Evolutionary conservation across 208 protist species (phyloP).

Genomic region (Trypanosoma melophagium): DNA sequence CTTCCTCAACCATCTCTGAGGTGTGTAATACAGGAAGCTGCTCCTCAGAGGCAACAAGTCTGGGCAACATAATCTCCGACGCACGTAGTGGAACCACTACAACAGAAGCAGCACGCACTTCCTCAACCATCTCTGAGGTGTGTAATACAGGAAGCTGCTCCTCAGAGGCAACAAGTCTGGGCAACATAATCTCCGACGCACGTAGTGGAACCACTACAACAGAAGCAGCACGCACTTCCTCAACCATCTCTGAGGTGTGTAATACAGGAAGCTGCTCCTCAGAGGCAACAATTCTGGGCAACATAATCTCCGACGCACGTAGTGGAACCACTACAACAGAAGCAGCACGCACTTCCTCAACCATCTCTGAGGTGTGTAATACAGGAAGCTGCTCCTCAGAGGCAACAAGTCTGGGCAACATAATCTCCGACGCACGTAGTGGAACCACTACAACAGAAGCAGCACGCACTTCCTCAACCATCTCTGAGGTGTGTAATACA

Average conservation of each 20-base stretch:
- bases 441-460: neutral
- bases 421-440: neutral
- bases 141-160: neutral
- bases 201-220: neutral
- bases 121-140: neutral
- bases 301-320: neutral
- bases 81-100: neutral
- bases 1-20: neutral
- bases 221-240: neutral
- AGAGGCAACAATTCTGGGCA: neutral
- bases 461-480: neutral
- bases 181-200: neutral
- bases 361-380: neutral
- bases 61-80: neutral
- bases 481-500: neutral
- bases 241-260: neutral
- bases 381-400: neutral
- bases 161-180: conserved; percentile 2
- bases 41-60: conserved; percentile 3
- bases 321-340: neutral
- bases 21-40: neutral
- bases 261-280: neutral
- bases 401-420: neutral
- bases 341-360: neutral
- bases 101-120: neutral